Percentiles rank a stretch among this genome's conserved stretches.
phyloP scores from a whole-genome alignment of 2,329 filamentous ascomycete species.

The Nemania sp. region DNA sequence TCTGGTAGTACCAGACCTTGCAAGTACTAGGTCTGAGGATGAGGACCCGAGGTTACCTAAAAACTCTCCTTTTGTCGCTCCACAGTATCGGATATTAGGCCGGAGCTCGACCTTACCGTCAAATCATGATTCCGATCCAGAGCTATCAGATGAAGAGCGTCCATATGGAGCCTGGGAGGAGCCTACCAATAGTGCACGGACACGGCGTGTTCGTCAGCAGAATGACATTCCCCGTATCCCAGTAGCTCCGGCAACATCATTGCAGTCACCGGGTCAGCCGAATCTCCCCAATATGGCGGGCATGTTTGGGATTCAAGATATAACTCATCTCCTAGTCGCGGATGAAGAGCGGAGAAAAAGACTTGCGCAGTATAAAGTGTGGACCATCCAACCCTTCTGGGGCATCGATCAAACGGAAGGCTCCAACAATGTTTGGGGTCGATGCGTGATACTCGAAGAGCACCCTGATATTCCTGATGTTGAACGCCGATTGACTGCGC shows the following conservation, averaged over 20 bases:
- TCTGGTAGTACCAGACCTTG: neutral
- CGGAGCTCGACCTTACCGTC: neutral
- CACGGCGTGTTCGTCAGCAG: neutral
- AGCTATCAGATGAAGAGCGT: constrained; percentile 3
- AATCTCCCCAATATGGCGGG: neutral
- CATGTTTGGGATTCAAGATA: constrained; percentile 11
- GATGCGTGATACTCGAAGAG: constrained; percentile 27
- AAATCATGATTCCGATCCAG: neutral
- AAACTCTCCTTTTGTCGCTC: neutral
- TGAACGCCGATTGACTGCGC: constrained; percentile 1
- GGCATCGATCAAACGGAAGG: constrained; percentile 10
- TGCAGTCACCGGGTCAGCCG: neutral
- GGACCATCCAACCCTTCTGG: constrained; percentile 27
- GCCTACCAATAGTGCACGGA: neutral
- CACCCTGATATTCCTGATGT: constrained; percentile 1
- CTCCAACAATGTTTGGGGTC: constrained; percentile 8
- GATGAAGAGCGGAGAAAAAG: constrained; percentile 5
- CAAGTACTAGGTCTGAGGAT: neutral
- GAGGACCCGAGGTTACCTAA: neutral
- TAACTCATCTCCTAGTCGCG: constrained; percentile 6
- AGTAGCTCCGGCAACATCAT: neutral
- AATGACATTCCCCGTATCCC: neutral
- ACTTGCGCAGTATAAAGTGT: constrained; percentile 26
- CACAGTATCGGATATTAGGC: neutral
- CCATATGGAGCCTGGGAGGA: neutral